Conservation (phyloP, 805 yeast species). For the Candida ortonii region DNA sequence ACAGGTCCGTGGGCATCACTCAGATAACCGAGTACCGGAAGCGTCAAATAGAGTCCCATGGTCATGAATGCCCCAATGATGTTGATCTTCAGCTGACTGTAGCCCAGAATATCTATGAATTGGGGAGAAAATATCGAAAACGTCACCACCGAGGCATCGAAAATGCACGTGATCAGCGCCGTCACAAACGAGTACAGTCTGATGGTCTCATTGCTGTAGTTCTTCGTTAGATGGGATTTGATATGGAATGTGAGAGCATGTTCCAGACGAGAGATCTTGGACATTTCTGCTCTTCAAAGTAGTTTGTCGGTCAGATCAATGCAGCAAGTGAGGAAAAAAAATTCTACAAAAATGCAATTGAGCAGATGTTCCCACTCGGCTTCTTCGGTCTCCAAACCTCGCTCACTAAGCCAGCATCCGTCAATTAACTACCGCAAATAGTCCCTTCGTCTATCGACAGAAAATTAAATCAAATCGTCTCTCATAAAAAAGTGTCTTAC, state of each 20-base stretch:
- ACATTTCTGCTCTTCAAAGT: too few species aligned
- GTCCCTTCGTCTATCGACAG: too few species aligned
- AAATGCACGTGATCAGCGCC: conserved; percentile 62
- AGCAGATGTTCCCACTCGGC: too few species aligned
- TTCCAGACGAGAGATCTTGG: conserved; percentile 34
- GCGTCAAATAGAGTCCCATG: conserved; percentile 78
- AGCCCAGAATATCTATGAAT: conserved; percentile 55
- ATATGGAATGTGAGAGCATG: conserved; percentile 42
- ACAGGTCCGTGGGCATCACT: conserved; percentile 88
- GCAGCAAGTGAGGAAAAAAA: too few species aligned
- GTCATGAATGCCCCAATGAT: conserved; percentile 70
- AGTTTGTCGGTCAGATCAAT: too few species aligned
- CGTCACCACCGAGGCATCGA: conserved; percentile 78
- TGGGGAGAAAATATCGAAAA: conserved; percentile 78
- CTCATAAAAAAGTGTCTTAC: too few species aligned
- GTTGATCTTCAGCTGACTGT: conserved; percentile 64
- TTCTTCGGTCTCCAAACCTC: too few species aligned
- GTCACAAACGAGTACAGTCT: conserved; percentile 51
- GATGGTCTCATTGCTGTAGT: conserved; percentile 41
- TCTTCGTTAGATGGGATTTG: conserved; percentile 39
- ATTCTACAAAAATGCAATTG: too few species aligned
- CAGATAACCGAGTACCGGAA: conserved; percentile 77
- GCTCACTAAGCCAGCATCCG: too few species aligned
- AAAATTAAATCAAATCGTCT: too few species aligned
- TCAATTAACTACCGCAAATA: too few species aligned